Evolutionary conservation across 2,329 filamentous ascomycete genomes (phyloP).

Genomic region (Pseudocercospora ulei): DNA sequence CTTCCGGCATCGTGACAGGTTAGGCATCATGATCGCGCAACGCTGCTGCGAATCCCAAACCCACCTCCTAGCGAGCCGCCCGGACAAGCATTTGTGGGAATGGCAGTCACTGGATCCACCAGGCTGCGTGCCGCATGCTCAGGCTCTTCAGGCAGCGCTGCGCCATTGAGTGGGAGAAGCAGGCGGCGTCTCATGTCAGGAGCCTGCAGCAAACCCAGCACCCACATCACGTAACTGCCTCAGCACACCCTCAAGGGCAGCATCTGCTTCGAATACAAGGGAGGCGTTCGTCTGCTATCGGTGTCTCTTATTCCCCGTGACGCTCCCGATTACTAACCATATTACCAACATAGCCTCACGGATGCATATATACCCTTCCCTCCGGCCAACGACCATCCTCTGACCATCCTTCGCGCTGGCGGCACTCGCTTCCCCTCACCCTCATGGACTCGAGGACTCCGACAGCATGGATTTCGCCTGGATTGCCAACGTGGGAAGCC

Average conservation of each 20-base stretch:
- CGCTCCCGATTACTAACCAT: slow-evolving; percentile 4
- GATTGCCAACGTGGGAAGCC: slow-evolving; percentile 9
- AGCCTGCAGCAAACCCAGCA: slow-evolving; percentile 9
- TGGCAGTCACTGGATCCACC: not conserved
- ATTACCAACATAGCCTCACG: slow-evolving; percentile 1
- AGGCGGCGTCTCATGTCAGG: not conserved
- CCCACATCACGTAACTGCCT: slow-evolving; percentile 7
- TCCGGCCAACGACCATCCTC: slow-evolving; percentile 7
- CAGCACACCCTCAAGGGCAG: slow-evolving; percentile 10
- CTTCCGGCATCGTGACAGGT: slow-evolving; percentile 3
- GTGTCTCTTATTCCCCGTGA: slow-evolving; percentile 8
- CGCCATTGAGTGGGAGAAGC: slow-evolving; percentile 1
- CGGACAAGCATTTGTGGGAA: slow-evolving; percentile 3
- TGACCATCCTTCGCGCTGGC: slow-evolving; percentile 8
- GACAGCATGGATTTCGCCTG: slow-evolving; percentile 10
- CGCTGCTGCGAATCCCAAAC: slow-evolving; percentile 1
- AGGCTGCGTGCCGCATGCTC: slow-evolving; percentile 10
- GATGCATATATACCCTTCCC: no score
- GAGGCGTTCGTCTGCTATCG: slow-evolving; percentile 5
- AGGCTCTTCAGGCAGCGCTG: slow-evolving; percentile 9
- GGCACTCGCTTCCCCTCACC: slow-evolving; percentile 8
- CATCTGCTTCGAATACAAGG: slow-evolving; percentile 11
- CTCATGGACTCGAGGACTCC: slow-evolving; percentile 11
- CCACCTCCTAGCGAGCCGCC: not conserved
- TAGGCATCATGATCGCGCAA: slow-evolving; percentile 4